These are phyloP conservation scores for Talaromyces sp. DNA, from an alignment of 2,329 filamentous ascomycete genomes.

Conservation along the genomic window DNA sequence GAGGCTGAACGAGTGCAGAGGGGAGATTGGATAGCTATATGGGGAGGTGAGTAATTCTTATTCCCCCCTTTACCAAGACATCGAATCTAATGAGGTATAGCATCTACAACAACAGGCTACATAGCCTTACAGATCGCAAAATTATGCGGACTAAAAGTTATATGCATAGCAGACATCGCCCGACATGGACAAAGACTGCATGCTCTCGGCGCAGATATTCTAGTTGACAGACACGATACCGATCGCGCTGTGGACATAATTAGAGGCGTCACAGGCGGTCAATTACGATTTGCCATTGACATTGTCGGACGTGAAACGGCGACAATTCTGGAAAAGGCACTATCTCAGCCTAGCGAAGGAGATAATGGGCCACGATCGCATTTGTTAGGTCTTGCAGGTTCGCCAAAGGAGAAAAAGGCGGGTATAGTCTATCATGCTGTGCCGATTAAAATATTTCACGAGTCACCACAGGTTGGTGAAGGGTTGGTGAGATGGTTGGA, in stretches of 20 bases:
- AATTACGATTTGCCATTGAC: slow-evolving; percentile 66
- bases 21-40: slow-evolving; percentile 70
- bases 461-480: slow-evolving; percentile 61
- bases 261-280: slow-evolving; percentile 54
- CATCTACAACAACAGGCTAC: slow-evolving; percentile 67
- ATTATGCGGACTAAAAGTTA: slow-evolving; percentile 61
- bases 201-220: slow-evolving; percentile 56
- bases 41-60: slow-evolving; percentile 57
- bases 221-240: slow-evolving; percentile 67
- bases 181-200: slow-evolving; percentile 62
- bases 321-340: slow-evolving; percentile 53
- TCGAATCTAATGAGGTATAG: slow-evolving; percentile 28
- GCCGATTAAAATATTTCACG: slow-evolving; percentile 74
- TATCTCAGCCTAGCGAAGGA: slow-evolving; percentile 29
- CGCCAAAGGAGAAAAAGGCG: slow-evolving; percentile 56
- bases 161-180: slow-evolving; percentile 64
- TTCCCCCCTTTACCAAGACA: neutral
- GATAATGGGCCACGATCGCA: slow-evolving; percentile 45
- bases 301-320: slow-evolving; percentile 65
- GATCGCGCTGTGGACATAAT: slow-evolving; percentile 65
- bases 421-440: slow-evolving; percentile 61
- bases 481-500: slow-evolving; percentile 66
- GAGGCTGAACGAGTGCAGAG: slow-evolving; percentile 52
- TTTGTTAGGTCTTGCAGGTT: slow-evolving; percentile 63
- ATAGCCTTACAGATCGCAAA: slow-evolving; percentile 66